Conservation (phyloP, 345 rosid genomes). For the Populus ilicifolia region DNA sequence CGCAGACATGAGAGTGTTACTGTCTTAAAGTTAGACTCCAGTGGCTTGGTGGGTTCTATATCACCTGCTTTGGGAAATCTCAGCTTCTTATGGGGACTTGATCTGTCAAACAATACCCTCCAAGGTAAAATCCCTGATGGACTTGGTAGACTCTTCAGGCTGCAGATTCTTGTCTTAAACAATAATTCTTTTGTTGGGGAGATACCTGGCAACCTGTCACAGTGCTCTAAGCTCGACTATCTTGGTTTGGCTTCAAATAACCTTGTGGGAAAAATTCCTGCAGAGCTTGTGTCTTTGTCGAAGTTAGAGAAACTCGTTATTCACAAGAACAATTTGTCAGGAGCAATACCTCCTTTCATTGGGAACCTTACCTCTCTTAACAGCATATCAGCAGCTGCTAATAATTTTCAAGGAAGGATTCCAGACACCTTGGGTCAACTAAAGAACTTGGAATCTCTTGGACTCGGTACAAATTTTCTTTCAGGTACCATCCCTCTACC, state of each 20-base stretch:
- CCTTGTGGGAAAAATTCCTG: background rate
- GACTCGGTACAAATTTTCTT: accelerated
- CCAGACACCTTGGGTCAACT: background rate
- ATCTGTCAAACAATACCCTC: background rate
- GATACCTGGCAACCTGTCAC: background rate
- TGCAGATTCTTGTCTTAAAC: background rate
- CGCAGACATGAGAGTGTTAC: background rate
- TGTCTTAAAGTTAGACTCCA: background rate
- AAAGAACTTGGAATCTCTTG: accelerated
- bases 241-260: background rate
- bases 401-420: background rate
- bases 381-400: accelerated
- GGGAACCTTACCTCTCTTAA: constrained; percentile 4
- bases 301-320: background rate
- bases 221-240: background rate
- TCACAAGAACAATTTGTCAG: background rate
- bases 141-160: background rate
- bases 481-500: background rate
- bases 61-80: constrained; percentile 1
- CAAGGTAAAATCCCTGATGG: background rate
- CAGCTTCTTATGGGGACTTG: background rate
- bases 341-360: background rate
- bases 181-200: background rate
- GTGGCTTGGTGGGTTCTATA: background rate
- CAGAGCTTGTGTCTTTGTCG: background rate